These are phyloP conservation scores for Arabidopsis suecica DNA, from an alignment of 345 rosid genomes.

Conservation along the genomic window DNA sequence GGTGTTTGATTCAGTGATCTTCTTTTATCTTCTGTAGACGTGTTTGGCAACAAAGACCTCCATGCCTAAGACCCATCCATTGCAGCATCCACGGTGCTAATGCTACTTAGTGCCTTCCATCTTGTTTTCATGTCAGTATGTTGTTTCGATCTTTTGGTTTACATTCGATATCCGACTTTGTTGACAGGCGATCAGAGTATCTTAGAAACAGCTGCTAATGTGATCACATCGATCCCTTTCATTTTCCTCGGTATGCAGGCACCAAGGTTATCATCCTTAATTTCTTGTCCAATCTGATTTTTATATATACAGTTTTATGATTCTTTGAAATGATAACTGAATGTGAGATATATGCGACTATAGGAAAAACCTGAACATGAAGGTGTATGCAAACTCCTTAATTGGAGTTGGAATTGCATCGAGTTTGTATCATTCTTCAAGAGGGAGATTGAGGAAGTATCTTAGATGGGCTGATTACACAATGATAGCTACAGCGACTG, in stretches of 20 bases:
- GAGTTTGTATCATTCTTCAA: conserved; percentile 85
- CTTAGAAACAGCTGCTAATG: conserved; percentile 81
- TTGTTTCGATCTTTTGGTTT: neutral
- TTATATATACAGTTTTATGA: neutral
- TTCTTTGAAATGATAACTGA: neutral
- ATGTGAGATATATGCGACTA: neutral
- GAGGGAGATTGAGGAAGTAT: conserved; percentile 75
- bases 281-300: neutral
- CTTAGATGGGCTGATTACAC: conserved; percentile 93
- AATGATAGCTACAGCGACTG: conserved; percentile 87
- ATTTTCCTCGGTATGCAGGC: conserved; percentile 81
- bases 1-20: conserved; percentile 16
- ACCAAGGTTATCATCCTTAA: conserved; percentile 67
- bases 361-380: conserved; percentile 76
- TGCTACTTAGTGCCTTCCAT: neutral
- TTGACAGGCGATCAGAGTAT: conserved; percentile 72
- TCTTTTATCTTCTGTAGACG: conserved; percentile 53
- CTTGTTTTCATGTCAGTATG: neutral
- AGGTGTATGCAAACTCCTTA: conserved; percentile 90
- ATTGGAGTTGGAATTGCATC: conserved; percentile 94
- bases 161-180: neutral
- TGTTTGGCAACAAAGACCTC: conserved; percentile 95
- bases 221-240: conserved; percentile 92
- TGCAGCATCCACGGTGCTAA: conserved; percentile 64
- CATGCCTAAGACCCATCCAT: conserved; percentile 81